Evolutionary conservation across 345 rosid genomes (phyloP).

Genomic region (Abelmoschus esculentus): DNA sequence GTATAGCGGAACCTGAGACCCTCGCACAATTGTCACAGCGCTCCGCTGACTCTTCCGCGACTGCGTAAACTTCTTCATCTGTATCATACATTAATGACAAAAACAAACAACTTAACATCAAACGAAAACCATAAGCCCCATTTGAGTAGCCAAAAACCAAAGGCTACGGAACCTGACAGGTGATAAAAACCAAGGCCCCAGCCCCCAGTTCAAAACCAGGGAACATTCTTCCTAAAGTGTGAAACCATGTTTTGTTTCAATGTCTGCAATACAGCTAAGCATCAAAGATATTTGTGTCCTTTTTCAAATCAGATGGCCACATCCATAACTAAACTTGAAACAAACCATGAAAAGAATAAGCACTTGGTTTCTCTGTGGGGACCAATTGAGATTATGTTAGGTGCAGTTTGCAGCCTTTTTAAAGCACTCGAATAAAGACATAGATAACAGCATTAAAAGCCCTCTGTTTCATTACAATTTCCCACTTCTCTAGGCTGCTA

Average conservation of each 20-base stretch:
- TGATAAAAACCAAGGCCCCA: background rate
- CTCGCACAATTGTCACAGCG: slow-evolving; percentile 44
- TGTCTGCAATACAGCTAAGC: background rate
- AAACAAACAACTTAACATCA: background rate
- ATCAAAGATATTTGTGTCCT: background rate
- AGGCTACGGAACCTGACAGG: too few relatives aligned
- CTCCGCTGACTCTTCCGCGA: slow-evolving; percentile 45
- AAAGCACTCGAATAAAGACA: background rate
- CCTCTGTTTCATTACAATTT: background rate
- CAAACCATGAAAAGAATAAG: background rate
- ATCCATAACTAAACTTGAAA: background rate
- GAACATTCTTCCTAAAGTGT: background rate
- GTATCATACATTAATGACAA: slow-evolving; percentile 2
- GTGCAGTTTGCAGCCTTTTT: slow-evolving; percentile 17
- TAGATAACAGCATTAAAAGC: background rate
- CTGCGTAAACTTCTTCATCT: slow-evolving; percentile 80
- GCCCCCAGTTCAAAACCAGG: background rate
- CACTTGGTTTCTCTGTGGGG: background rate
- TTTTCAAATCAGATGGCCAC: too few relatives aligned
- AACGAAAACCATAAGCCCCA: background rate
- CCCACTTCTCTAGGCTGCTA: slow-evolving; percentile 15
- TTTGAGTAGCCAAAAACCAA: too few relatives aligned
- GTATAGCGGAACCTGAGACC: slow-evolving; percentile 72
- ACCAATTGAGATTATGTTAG: background rate
- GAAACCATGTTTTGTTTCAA: background rate